These are phyloP conservation scores for Daldinia sp. DNA, from an alignment of 2,329 filamentous ascomycete species.

Conservation along the genomic window DNA sequence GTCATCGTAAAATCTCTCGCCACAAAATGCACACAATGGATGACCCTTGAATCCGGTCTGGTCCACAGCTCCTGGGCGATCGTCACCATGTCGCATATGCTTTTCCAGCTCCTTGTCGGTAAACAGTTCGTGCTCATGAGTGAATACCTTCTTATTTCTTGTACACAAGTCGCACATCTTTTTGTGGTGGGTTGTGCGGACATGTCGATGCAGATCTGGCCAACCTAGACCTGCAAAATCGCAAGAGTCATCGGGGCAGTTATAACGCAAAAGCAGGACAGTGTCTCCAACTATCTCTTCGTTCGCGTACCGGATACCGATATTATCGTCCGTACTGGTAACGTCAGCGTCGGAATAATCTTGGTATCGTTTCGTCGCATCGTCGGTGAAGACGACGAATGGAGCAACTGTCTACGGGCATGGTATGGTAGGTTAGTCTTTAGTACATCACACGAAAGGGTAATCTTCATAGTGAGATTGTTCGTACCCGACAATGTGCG, in stretches of 20 bases:
- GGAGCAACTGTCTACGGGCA: constrained; percentile 65
- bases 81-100: constrained; percentile 91
- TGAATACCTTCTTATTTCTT: constrained; percentile 96
- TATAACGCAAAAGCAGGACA: constrained; percentile 86
- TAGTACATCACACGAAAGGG: not conserved
- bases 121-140: constrained; percentile 96
- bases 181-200: constrained; percentile 82
- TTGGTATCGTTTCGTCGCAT: constrained; percentile 80
- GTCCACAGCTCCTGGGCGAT: constrained; percentile 85
- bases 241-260: constrained; percentile 85
- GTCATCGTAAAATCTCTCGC: constrained; percentile 90
- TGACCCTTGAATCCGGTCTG: constrained; percentile 98
- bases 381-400: constrained; percentile 92
- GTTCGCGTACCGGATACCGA: constrained; percentile 91
- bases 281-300: constrained; percentile 92
- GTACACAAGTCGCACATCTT: constrained; percentile 64
- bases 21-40: constrained; percentile 92
- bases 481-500: constrained; percentile 87
- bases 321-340: constrained; percentile 79
- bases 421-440: constrained; percentile 9
- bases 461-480: not conserved
- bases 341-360: constrained; percentile 81
- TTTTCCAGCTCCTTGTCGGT: constrained; percentile 79
- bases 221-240: constrained; percentile 76
- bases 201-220: constrained; percentile 82